A percentile compares a stretch with the other conserved stretches of the same genome.
phyloP scores from a whole-genome alignment of 495 filamentous ascomycete genomes.

The Pseudevernia furfuracea region DNA sequence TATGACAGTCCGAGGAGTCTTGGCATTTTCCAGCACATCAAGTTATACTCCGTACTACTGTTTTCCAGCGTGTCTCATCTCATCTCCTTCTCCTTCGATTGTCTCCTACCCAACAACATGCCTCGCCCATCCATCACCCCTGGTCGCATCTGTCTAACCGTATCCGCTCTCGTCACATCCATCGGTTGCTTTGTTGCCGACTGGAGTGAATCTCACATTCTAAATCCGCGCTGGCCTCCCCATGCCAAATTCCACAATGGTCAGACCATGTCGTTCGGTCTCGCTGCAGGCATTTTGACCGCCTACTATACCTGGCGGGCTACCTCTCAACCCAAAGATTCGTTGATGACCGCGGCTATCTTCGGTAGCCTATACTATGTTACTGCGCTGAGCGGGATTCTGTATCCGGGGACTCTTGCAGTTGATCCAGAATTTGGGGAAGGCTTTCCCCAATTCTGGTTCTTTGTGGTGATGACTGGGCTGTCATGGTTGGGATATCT shows the following conservation, averaged over 20 bases:
- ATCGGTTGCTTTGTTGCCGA: slow-evolving; percentile 41
- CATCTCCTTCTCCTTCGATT: too few relatives aligned
- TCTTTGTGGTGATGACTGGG: slow-evolving; percentile 31
- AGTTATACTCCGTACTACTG: too few relatives aligned
- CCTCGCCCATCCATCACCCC: slow-evolving; percentile 2
- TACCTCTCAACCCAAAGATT: slow-evolving; percentile 17
- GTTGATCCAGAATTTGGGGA: slow-evolving; percentile 50
- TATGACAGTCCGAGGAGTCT: too few relatives aligned
- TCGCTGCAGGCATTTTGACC: slow-evolving; percentile 38
- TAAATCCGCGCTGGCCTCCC: slow-evolving; percentile 48
- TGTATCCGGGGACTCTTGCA: slow-evolving; percentile 43
- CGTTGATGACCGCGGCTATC: slow-evolving; percentile 33
- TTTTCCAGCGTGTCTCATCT: too few relatives aligned
- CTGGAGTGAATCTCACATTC: slow-evolving; percentile 46
- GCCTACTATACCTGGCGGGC: slow-evolving; percentile 43
- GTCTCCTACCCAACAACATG: neutral
- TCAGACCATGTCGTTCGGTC: slow-evolving; percentile 46
- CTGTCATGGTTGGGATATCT: slow-evolving; percentile 29
- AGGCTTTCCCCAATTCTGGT: slow-evolving; percentile 39
- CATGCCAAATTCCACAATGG: slow-evolving; percentile 53
- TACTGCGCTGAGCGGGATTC: slow-evolving; percentile 38
- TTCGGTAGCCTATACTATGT: slow-evolving; percentile 46
- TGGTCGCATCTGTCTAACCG: slow-evolving; percentile 39
- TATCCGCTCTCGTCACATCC: slow-evolving; percentile 36
- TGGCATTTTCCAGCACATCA: too few relatives aligned